Conservation (phyloP, 177 flowering plant species). For the Tripterygium wilfordii region DNA sequence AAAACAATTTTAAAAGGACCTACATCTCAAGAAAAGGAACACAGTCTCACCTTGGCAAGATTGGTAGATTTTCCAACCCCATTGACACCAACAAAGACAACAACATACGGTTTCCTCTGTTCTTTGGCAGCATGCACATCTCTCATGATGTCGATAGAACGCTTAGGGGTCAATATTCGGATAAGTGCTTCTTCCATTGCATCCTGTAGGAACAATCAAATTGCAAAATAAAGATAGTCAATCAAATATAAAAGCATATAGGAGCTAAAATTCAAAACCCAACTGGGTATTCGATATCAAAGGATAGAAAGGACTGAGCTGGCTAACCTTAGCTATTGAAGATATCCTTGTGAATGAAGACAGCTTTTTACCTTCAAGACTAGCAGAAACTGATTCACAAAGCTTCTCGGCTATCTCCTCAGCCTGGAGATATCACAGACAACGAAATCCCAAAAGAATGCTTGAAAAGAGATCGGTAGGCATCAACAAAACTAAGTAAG, state of each 20-base stretch:
- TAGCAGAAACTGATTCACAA: slow-evolving; percentile 89
- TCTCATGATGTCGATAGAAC: slow-evolving; percentile 91
- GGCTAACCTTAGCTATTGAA: slow-evolving; percentile 80
- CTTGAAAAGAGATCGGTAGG: slow-evolving; percentile 2
- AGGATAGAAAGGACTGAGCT: too few relatives aligned
- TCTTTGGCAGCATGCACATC: slow-evolving; percentile 96
- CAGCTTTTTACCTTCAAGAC: slow-evolving; percentile 91
- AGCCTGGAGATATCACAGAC: slow-evolving; percentile 41
- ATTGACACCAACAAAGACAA: slow-evolving; percentile 97
- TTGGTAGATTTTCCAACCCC: slow-evolving; percentile 99
- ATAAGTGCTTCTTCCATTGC: slow-evolving; percentile 99
- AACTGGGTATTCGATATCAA: too few relatives aligned
- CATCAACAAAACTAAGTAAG: neutral
- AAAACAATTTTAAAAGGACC: too few relatives aligned
- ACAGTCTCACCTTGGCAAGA: slow-evolving; percentile 71
- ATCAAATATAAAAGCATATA: neutral
- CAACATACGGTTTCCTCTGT: slow-evolving; percentile 88
- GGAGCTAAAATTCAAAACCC: too few relatives aligned
- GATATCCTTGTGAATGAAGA: slow-evolving; percentile 90
- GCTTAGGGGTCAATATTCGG: slow-evolving; percentile 90
- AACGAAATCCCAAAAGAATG: neutral
- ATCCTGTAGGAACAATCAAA: slow-evolving; percentile 50
- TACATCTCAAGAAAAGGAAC: neutral
- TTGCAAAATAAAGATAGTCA: neutral
- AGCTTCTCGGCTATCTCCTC: slow-evolving; percentile 98